Conservation (phyloP, 139 green algal genomes). For the Axilococcus clingmanii region DNA sequence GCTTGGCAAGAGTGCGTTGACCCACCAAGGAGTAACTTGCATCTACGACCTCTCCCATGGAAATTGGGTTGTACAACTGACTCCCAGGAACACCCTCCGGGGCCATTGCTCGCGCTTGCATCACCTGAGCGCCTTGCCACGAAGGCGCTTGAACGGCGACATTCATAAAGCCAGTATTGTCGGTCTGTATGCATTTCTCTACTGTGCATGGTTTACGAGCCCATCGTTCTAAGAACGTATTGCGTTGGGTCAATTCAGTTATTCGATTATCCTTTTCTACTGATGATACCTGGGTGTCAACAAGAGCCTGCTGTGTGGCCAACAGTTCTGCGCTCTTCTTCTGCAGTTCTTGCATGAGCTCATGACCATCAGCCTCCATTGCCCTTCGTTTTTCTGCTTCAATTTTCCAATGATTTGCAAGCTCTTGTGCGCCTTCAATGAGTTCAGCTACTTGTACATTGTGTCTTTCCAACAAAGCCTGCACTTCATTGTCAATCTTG, state of each 20-base stretch:
- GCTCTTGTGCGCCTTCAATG: constrained; percentile 5
- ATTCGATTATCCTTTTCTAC: background rate
- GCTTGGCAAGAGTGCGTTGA: constrained; percentile 1
- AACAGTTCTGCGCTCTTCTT: background rate
- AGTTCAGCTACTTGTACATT: constrained; percentile 17
- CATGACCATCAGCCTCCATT: constrained; percentile 2
- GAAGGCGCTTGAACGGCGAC: constrained; percentile 3
- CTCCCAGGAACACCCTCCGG: constrained; percentile 3
- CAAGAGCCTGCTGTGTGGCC: background rate
- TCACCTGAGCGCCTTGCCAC: background rate
- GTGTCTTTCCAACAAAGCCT: constrained; percentile 20
- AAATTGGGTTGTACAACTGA: constrained; percentile 3
- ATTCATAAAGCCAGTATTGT: background rate
- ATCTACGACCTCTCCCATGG: too few relatives aligned
- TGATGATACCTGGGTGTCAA: background rate
- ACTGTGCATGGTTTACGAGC: constrained; percentile 1
- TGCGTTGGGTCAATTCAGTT: background rate
- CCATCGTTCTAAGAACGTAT: constrained; percentile 5
- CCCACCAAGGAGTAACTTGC: background rate
- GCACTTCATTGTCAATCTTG: constrained; percentile 21
- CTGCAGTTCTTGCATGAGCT: background rate
- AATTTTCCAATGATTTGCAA: constrained; percentile 16
- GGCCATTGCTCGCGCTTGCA: constrained; percentile 5
- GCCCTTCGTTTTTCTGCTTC: constrained; percentile 8
- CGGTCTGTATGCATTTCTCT: constrained; percentile 6